These are phyloP conservation scores for Crassisporium funariophilum DNA, from an alignment of 768 basidiomycete species.

Conservation along the genomic window DNA sequence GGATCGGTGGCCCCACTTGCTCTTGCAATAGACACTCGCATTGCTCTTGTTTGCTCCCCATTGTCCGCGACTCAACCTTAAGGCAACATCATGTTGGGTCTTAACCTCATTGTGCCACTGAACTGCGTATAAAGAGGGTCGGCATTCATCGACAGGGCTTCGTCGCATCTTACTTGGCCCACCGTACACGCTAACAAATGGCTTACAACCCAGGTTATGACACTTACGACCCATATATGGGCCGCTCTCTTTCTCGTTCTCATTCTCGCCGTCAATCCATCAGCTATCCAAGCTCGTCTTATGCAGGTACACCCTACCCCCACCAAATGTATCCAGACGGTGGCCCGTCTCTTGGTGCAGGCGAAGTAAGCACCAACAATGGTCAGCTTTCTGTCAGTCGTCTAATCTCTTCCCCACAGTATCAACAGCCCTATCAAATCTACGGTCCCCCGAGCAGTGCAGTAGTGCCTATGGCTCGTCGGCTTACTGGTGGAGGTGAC, in stretches of 20 bases:
- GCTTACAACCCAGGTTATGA: slow-evolving; percentile 26
- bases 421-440: slow-evolving; percentile 48
- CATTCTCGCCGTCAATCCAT: slow-evolving; percentile 43
- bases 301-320: slow-evolving; percentile 33
- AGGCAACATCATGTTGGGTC: background rate
- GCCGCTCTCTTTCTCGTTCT: slow-evolving; percentile 23
- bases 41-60: background rate
- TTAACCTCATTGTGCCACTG: slow-evolving; percentile 13
- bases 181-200: slow-evolving; percentile 10
- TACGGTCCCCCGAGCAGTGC: slow-evolving; percentile 43
- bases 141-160: slow-evolving; percentile 2
- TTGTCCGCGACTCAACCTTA: background rate
- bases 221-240: slow-evolving; percentile 25
- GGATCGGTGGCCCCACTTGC: background rate
- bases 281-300: no score
- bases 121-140: slow-evolving; percentile 23
- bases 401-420: slow-evolving; percentile 28
- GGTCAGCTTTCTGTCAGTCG: slow-evolving; percentile 2
- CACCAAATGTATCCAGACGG: slow-evolving; percentile 38
- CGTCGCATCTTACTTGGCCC: slow-evolving; percentile 6
- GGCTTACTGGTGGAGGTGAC: slow-evolving; percentile 45
- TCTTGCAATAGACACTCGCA: no score
- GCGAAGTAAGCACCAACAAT: slow-evolving; percentile 38
- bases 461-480: slow-evolving; percentile 40
- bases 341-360: slow-evolving; percentile 31